Conservation (phyloP, 2,329 filamentous ascomycete genomes). For the Neurospora crassa region DNA sequence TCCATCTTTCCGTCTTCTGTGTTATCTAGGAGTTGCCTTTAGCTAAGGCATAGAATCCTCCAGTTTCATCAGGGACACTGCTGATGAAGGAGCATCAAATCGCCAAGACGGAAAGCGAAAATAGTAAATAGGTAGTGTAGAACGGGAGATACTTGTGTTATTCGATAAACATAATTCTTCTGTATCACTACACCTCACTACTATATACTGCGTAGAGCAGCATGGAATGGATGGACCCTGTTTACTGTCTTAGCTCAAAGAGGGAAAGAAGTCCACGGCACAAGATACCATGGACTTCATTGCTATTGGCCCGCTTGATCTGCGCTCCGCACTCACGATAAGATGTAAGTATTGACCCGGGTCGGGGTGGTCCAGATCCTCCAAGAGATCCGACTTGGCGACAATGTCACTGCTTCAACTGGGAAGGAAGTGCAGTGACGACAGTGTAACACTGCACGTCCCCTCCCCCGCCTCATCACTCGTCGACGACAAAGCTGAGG, state of each 20-base stretch:
- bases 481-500: neutral
- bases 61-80: neutral
- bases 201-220: neutral
- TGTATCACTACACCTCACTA: no score
- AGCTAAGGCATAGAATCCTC: neutral
- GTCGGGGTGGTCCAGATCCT: neutral
- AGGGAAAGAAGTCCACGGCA: slow-evolving; percentile 12
- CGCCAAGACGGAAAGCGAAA: neutral
- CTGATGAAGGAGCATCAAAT: neutral
- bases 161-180: neutral
- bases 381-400: neutral
- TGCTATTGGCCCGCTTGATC: neutral
- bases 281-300: neutral
- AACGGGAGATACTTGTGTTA: neutral
- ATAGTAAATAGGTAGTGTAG: no score
- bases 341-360: neutral
- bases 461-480: neutral
- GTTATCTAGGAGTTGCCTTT: neutral
- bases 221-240: neutral
- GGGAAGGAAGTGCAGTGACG: neutral
- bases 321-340: neutral
- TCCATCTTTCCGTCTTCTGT: neutral
- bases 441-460: neutral
- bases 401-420: neutral
- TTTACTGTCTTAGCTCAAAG: slow-evolving; percentile 8